Evolutionary conservation across 352 stramenopile species (phyloP).

Genomic region (Globisporangium abappressorium): DNA sequence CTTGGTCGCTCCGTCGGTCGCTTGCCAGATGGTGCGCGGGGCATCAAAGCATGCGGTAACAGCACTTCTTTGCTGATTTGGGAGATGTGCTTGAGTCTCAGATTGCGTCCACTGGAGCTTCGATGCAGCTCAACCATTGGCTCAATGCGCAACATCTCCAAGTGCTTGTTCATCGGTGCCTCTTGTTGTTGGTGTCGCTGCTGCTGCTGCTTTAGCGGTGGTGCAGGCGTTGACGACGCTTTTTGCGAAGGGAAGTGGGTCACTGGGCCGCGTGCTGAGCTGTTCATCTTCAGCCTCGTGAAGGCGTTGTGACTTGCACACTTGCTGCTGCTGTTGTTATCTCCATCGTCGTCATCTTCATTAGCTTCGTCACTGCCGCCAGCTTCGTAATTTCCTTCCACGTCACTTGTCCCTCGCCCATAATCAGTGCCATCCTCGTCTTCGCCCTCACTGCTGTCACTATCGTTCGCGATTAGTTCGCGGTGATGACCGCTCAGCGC

Average conservation of each 20-base stretch:
- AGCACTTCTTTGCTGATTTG: slow-evolving; percentile 29
- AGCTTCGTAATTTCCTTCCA: neutral
- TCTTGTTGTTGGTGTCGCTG: neutral
- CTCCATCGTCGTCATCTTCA: neutral
- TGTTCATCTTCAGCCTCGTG: neutral
- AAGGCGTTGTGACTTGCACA: neutral
- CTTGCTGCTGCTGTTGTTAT: slow-evolving; percentile 2
- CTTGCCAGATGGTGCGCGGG: slow-evolving; percentile 37
- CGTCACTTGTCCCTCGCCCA: neutral
- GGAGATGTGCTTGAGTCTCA: slow-evolving; percentile 43
- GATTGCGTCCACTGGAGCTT: slow-evolving; percentile 47
- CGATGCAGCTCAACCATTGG: slow-evolving; percentile 41
- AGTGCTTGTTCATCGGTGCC: neutral
- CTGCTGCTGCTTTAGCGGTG: neutral
- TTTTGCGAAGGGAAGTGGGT: neutral
- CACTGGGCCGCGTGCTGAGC: neutral
- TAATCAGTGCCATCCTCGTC: neutral
- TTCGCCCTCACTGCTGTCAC: neutral
- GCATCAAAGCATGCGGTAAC: slow-evolving; percentile 39
- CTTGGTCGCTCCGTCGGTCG: slow-evolving; percentile 26
- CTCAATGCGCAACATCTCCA: slow-evolving; percentile 14
- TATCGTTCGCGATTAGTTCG: neutral
- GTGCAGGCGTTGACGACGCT: neutral
- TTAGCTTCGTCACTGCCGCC: neutral
- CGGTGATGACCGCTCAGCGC: neutral